Evolutionary conservation across 108 stramenopile species (phyloP).

Genomic region (Skeletonema potamos): DNA sequence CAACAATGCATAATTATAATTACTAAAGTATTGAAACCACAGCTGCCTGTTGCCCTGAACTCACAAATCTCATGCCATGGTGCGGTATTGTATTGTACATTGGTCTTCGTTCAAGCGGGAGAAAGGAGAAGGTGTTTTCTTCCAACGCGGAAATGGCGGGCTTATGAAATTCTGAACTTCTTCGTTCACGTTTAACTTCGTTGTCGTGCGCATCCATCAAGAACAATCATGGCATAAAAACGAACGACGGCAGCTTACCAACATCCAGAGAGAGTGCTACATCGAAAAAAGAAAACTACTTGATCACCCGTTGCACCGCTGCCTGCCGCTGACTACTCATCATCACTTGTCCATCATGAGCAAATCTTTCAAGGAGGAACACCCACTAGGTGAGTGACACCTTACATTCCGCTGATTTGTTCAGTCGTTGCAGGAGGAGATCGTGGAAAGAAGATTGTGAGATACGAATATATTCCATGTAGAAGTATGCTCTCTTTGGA

Average conservation of each 20-base stretch:
- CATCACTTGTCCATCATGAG: slow-evolving; percentile 49
- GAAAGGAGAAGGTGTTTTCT: not conserved
- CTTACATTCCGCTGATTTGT: not conserved
- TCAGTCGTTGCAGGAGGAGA: not conserved
- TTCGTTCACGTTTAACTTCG: not conserved
- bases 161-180: not conserved
- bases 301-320: not conserved
- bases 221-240: slow-evolving; percentile 2
- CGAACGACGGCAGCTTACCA: not conserved
- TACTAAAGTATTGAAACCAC: too few relatives aligned
- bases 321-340: not conserved
- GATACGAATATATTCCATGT: not conserved
- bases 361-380: slow-evolving; percentile 89
- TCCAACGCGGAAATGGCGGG: not conserved
- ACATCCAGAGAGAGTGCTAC: not conserved
- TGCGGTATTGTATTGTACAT: too few relatives aligned
- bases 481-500: not conserved
- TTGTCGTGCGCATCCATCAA: not conserved
- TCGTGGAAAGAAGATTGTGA: not conserved
- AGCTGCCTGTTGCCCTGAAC: too few relatives aligned
- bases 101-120: too few relatives aligned
- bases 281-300: not conserved
- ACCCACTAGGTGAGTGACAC: slow-evolving; percentile 74
- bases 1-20: too few relatives aligned
- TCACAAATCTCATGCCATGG: too few relatives aligned